Conservation (phyloP, 169 alveolate genomes). For the Babesia sp. region DNA sequence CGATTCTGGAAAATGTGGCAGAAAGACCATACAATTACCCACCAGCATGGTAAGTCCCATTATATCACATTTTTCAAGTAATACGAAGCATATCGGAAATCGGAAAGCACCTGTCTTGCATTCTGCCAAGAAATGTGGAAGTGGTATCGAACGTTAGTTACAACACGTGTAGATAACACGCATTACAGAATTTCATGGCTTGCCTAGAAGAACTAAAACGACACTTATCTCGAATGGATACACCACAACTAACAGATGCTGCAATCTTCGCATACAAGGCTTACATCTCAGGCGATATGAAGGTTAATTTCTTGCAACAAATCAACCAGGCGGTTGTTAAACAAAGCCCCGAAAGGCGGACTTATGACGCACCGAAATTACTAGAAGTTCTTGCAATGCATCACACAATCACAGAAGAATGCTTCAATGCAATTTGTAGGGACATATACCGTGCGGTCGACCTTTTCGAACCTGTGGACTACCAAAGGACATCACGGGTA, state of each 20-base stretch:
- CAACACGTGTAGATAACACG: neutral
- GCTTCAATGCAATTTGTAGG: constrained; percentile 70
- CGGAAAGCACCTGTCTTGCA: constrained; percentile 15
- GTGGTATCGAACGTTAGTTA: neutral
- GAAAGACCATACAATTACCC: constrained; percentile 46
- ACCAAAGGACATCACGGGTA: constrained; percentile 70
- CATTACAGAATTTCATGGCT: constrained; percentile 9
- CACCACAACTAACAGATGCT: constrained; percentile 44
- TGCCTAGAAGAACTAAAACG: constrained; percentile 36
- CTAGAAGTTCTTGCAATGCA: constrained; percentile 66
- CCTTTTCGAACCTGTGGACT: constrained; percentile 80
- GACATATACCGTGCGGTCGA: constrained; percentile 69
- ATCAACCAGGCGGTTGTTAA: constrained; percentile 25
- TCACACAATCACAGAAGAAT: constrained; percentile 24
- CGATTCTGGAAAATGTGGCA: constrained; percentile 21
- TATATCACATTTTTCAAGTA: neutral
- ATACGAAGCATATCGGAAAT: constrained; percentile 33
- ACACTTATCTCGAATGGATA: constrained; percentile 50
- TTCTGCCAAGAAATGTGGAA: constrained; percentile 34
- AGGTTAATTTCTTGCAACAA: constrained; percentile 39
- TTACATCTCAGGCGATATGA: neutral
- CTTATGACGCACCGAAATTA: constrained; percentile 71
- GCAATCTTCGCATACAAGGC: constrained; percentile 65
- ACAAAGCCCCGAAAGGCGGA: constrained; percentile 10
- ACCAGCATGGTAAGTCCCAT: constrained; percentile 35